phyloP scores from a whole-genome alignment of 2,329 filamentous ascomycete genomes.

The Eutypella sp. region DNA sequence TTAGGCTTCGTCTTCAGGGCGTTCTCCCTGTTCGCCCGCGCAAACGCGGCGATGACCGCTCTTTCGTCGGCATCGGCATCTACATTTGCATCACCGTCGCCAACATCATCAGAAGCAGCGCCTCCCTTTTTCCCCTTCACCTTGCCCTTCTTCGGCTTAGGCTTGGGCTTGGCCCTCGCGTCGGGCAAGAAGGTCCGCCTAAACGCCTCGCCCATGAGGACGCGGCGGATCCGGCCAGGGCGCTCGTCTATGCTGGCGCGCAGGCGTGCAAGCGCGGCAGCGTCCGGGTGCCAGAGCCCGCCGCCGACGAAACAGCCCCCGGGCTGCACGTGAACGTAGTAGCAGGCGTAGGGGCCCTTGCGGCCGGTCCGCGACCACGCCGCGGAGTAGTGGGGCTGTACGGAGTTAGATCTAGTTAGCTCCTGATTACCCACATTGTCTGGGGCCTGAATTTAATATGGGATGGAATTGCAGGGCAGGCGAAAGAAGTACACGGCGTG shows the following conservation, averaged over 20 bases:
- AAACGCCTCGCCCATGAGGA: conserved; percentile 58
- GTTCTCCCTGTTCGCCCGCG: conserved; percentile 61
- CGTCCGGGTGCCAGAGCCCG: conserved; percentile 76
- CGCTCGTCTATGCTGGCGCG: conserved; percentile 71
- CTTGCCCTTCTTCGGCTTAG: no score
- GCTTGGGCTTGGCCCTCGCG: no score
- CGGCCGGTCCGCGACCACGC: conserved; percentile 84
- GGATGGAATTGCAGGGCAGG: conserved; percentile 6
- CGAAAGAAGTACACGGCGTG: no score
- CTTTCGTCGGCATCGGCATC: conserved; percentile 42
- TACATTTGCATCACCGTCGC: no score
- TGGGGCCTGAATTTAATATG: no score
- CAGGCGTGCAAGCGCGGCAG: conserved; percentile 58
- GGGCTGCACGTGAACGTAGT: conserved; percentile 82
- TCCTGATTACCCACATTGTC: no score
- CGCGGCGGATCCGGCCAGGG: conserved; percentile 63
- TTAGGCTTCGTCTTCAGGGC: conserved; percentile 84
- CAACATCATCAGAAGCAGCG: no score
- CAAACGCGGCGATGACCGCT: conserved; percentile 63
- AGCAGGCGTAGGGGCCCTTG: conserved; percentile 82
- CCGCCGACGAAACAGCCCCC: conserved; percentile 69
- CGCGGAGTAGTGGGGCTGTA: conserved; percentile 74
- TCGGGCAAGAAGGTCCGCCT: conserved; percentile 60
- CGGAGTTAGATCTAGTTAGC: conserved; percentile 6
- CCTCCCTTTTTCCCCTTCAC: no score